These are phyloP conservation scores for Neurospora discreta DNA, from an alignment of 495 filamentous ascomycete genomes.

Conservation along the genomic window DNA sequence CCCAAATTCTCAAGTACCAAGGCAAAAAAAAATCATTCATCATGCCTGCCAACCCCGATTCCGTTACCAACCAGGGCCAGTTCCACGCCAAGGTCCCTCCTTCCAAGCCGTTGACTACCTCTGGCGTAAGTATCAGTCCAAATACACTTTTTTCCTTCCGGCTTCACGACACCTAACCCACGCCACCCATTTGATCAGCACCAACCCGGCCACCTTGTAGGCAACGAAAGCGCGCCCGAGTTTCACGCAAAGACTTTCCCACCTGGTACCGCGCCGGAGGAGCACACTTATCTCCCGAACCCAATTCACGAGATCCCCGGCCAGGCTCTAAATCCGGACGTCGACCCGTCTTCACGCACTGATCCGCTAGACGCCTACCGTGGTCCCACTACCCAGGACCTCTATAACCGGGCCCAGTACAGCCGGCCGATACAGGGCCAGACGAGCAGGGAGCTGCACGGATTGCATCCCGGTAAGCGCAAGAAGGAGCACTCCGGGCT, in stretches of 20 bases:
- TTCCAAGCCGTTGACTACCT: conserved; percentile 40
- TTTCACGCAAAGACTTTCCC: conserved; percentile 51
- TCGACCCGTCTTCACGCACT: conserved; percentile 15
- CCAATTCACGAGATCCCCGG: conserved; percentile 22
- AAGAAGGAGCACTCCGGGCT: conserved; percentile 45
- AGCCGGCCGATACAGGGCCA: conserved; percentile 54
- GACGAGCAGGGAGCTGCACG: conserved; percentile 46
- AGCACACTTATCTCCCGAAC: conserved; percentile 41
- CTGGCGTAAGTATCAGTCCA: conserved; percentile 37
- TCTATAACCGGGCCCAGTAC: conserved; percentile 46
- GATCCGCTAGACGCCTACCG: conserved; percentile 42
- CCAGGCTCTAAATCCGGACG: conserved; percentile 33
- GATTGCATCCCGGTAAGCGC: conserved; percentile 29
- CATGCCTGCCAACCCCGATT: conserved; percentile 49
- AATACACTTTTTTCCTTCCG: neutral
- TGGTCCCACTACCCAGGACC: conserved; percentile 52
- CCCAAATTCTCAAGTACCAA: neutral
- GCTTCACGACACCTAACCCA: neutral
- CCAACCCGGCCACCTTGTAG: conserved; percentile 49
- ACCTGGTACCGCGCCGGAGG: conserved; percentile 53
- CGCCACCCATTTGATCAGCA: conserved; percentile 43
- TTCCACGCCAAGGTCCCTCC: conserved; percentile 42
- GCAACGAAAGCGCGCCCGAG: conserved; percentile 49
- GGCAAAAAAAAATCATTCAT: neutral
- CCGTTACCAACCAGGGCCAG: conserved; percentile 44